Percentiles rank a stretch among this genome's conserved stretches.
Evolutionary conservation across 108 stramenopile genomes (phyloP).

Genomic region (Stephanodiscus triporus): DNA sequence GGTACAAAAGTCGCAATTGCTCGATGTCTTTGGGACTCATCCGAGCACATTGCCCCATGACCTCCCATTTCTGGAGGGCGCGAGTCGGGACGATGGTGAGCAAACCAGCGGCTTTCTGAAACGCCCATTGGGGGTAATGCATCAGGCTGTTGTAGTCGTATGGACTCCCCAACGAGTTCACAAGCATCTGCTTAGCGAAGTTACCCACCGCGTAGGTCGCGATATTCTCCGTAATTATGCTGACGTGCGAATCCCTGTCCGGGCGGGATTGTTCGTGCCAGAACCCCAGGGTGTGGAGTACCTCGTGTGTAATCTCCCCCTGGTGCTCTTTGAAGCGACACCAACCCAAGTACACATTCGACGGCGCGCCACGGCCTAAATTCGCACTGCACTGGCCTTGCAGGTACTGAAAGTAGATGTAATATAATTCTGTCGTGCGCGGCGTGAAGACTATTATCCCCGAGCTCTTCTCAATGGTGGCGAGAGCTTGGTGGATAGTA

Average conservation of each 20-base stretch:
- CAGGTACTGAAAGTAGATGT: conserved; percentile 37
- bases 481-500: conserved; percentile 27
- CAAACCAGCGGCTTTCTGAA: conserved; percentile 16
- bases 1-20: conserved; percentile 46
- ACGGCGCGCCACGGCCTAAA: conserved; percentile 20
- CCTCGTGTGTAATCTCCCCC: conserved; percentile 49
- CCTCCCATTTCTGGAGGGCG: conserved; percentile 19
- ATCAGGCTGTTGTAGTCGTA: conserved; percentile 57
- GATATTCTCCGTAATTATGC: conserved; percentile 37
- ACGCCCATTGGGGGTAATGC: conserved; percentile 51
- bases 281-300: conserved; percentile 60
- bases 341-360: conserved; percentile 40
- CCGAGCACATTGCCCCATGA: conserved; percentile 44
- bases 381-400: conserved; percentile 26
- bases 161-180: conserved; percentile 40
- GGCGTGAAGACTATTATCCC: conserved; percentile 36
- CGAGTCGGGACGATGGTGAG: conserved; percentile 19
- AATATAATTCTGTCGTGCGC: conserved; percentile 14
- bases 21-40: conserved; percentile 42
- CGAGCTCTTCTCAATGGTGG: conserved; percentile 34
- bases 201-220: conserved; percentile 12
- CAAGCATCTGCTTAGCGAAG: conserved; percentile 26
- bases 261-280: conserved; percentile 60
- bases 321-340: conserved; percentile 19
- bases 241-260: conserved; percentile 56